A percentile compares a stretch with the other conserved stretches of the same genome.
These are phyloP conservation scores for Nakazawaea holstii DNA, from an alignment of 805 yeast genomes.

Conservation along the genomic window DNA sequence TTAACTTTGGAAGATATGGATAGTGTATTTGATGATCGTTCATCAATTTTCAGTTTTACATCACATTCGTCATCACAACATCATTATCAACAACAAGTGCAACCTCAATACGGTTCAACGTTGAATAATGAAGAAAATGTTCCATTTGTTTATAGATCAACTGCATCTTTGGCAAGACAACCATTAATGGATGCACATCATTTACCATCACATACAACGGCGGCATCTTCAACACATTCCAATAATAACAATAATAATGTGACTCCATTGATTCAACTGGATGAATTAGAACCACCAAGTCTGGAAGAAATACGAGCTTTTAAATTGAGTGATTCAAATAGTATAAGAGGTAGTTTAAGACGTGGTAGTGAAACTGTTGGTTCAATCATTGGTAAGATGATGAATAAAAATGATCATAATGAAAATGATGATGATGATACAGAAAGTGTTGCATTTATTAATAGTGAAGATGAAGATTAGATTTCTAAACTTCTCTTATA, in stretches of 20 bases:
- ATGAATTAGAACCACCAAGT: constrained; percentile 31
- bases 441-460: constrained; percentile 14
- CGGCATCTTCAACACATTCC: constrained; percentile 13
- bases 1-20: constrained; percentile 90
- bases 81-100: background rate
- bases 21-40: constrained; percentile 70
- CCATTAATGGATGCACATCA: constrained; percentile 15
- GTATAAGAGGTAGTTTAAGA: constrained; percentile 33
- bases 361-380: constrained; percentile 38
- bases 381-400: constrained; percentile 26
- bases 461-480: constrained; percentile 18
- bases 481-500: constrained; percentile 35
- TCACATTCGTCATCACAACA: constrained; percentile 3
- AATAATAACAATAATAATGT: constrained; percentile 2
- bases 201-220: background rate
- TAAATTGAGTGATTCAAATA: constrained; percentile 27
- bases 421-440: constrained; percentile 14
- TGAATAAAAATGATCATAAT: constrained; percentile 14
- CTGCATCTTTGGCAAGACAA: constrained; percentile 21
- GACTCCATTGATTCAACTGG: constrained; percentile 19
- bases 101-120: background rate
- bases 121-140: constrained; percentile 10
- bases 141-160: constrained; percentile 11
- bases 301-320: constrained; percentile 27
- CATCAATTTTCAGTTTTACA: constrained; percentile 16